phyloP scores from a whole-genome alignment of 345 rosid species.

The Gossypium rotundifolium region DNA sequence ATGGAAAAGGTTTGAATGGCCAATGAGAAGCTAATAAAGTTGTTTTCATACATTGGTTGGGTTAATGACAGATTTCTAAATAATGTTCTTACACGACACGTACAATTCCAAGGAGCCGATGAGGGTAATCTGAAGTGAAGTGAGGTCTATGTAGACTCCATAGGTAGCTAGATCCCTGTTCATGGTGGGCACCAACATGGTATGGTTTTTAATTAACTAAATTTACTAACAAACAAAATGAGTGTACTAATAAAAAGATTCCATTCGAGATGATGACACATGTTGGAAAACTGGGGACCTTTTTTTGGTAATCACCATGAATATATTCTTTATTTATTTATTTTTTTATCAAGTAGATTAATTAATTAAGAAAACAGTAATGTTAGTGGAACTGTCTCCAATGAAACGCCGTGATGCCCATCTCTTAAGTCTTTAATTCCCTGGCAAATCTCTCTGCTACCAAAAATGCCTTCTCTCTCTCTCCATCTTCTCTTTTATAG shows the following conservation, averaged over 20 bases:
- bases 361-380: neutral
- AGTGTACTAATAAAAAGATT: constrained; percentile 1
- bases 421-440: constrained; percentile 1
- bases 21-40: constrained; percentile 28
- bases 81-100: constrained; percentile 25
- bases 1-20: neutral
- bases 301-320: neutral
- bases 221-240: neutral
- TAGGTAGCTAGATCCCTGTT: neutral
- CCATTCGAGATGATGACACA: constrained; percentile 15
- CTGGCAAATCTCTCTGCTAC: constrained; percentile 4
- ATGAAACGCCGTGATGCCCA: constrained; percentile 22
- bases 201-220: neutral
- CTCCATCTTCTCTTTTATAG: neutral
- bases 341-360: neutral
- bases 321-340: no score
- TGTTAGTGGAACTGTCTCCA: constrained; percentile 27
- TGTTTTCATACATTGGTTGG: neutral
- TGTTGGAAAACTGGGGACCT: constrained; percentile 9
- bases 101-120: neutral
- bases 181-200: constrained; percentile 2
- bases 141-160: neutral
- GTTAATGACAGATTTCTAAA: constrained; percentile 16
- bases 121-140: neutral
- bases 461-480: neutral